Evolutionary conservation across 129 eudicot species (phyloP), one percentile per base, ranked within the genome.

Genomic region (Saposhnikovia divaricata): DNA sequence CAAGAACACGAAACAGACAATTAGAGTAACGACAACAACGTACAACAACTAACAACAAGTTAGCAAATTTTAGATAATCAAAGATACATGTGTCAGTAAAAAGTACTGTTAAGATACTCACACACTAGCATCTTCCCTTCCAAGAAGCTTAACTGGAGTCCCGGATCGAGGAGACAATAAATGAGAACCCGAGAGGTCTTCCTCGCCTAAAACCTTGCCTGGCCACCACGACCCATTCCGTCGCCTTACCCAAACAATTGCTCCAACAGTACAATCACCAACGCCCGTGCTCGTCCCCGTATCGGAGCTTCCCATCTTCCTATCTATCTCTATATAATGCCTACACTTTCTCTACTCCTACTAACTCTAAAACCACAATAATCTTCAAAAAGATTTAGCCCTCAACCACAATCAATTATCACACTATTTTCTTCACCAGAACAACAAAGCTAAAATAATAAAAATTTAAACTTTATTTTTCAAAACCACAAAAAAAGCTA

Each of bases 171-270:
- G 99, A 82, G 99, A 92, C 92, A 91, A 90, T 46, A 96, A 78
- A 88, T 87, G 98, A 83, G 99, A 86, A 73, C 93, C 92, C 1
- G 97, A 85, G 16, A 96, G 88, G 79, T 96, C 98, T n/a, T 90
- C 93, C 0, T 93, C 82, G 46, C 99, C 99, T 15, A 96, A 87
- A 76, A 96, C 92, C 87, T 92, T 96, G 19, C 99, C 99, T 19
- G 99, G 99, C 99, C 98, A 96, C 99, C 99, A 96, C 27, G 99
- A 96, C 71, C 99, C 99, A 75, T 96, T 96, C 37, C 98, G 88
- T 79, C 99, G 85, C 69, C 98, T 87, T 37, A 96, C 99, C 99
- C 99, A 96, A 53, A 96, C 99, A 42, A 96, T 92, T 43, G 95
- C 84, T 57, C 99, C 99, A 75, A 89, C 90, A 79, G 89, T 79